phyloP scores from a whole-genome alignment of 75 land plant genomes.

The Larix kaempferi region DNA sequence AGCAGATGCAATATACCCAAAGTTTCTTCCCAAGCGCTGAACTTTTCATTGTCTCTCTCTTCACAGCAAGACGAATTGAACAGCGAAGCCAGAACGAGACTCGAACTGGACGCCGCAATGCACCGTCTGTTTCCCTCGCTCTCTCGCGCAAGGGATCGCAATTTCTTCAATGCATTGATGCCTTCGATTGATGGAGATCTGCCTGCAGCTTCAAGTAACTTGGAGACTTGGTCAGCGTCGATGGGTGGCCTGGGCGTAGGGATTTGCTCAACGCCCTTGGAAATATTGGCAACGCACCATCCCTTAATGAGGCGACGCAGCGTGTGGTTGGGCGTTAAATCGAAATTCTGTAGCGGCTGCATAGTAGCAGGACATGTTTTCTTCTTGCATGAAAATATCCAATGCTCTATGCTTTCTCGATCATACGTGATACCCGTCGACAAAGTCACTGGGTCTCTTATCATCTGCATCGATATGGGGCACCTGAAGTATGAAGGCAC shows the following conservation, averaged over 20 bases:
- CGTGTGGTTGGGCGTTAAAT: slow-evolving; percentile 47
- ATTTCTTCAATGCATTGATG: slow-evolving; percentile 16
- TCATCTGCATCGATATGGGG: background rate
- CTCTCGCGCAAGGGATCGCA: background rate
- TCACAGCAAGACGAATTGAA: slow-evolving; percentile 3
- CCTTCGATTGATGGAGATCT: background rate
- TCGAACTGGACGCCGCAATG: slow-evolving; percentile 1
- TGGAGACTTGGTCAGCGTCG: background rate
- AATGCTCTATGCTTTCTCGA: slow-evolving; percentile 43
- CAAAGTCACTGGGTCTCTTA: background rate
- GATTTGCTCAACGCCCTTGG: background rate
- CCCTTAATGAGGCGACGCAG: slow-evolving; percentile 32
- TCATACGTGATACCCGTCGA: slow-evolving; percentile 6
- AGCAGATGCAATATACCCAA: slow-evolving; percentile 14
- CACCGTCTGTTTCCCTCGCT: background rate
- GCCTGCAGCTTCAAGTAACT: background rate
- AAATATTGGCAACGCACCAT: slow-evolving; percentile 9
- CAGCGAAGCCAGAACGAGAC: slow-evolving; percentile 15
- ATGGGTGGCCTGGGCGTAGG: background rate
- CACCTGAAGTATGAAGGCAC: background rate
- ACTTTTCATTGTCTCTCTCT: background rate
- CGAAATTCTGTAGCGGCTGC: slow-evolving; percentile 27
- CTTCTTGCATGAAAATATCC: slow-evolving; percentile 36
- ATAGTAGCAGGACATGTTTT: slow-evolving; percentile 53
- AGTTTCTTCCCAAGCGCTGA: slow-evolving; percentile 28